Evolutionary conservation across 169 alveolate species (phyloP).

Genomic region (Plasmodium vivax): DNA sequence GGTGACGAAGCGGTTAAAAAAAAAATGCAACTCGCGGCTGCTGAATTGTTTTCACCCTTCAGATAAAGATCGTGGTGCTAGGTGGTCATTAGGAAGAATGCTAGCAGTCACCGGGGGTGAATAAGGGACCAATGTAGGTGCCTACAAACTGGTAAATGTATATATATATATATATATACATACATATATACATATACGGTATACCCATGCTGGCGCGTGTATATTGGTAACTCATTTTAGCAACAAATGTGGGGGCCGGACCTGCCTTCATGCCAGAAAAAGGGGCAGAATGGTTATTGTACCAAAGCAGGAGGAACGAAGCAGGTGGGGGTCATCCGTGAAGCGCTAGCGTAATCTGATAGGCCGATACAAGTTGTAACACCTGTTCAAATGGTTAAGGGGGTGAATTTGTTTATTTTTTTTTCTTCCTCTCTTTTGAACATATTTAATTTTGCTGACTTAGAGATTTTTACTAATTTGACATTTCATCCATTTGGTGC

Average conservation of each 20-base stretch:
- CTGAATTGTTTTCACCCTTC: not conserved
- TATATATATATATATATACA: too few species aligned
- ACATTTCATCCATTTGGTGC: not conserved
- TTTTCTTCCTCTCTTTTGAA: not conserved
- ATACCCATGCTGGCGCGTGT: not conserved
- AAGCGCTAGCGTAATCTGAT: not conserved
- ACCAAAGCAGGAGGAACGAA: not conserved
- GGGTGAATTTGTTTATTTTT: not conserved
- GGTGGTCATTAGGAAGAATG: not conserved
- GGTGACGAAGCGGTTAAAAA: not conserved
- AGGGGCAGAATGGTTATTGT: not conserved
- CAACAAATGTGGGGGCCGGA: not conserved
- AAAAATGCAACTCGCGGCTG: not conserved
- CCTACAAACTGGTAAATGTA: not conserved
- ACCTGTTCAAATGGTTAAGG: not conserved
- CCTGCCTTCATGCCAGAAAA: not conserved
- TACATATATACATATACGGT: too few species aligned
- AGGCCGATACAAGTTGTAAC: not conserved
- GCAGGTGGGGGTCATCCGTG: not conserved
- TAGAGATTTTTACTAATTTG: too few species aligned
- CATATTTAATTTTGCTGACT: too few species aligned
- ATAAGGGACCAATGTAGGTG: not conserved
- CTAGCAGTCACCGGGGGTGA: not conserved
- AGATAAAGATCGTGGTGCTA: not conserved
- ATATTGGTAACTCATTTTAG: not conserved